Evolutionary conservation across 2,329 filamentous ascomycete species (phyloP).

Genomic region (Trichoderma oligosporum): DNA sequence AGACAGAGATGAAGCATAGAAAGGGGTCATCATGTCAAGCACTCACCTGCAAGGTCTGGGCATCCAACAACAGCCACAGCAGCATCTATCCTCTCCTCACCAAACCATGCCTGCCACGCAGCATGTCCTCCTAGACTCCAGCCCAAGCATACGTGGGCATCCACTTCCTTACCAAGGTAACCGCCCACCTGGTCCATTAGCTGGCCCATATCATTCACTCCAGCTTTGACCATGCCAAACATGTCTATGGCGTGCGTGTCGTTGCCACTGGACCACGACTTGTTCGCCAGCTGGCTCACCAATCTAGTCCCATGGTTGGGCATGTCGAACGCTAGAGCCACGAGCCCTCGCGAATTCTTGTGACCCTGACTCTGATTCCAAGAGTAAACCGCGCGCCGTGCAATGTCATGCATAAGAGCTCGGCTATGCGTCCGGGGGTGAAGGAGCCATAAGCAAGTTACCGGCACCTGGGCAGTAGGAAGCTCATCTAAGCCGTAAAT

Average conservation of each 20-base stretch:
- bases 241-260: slow-evolving; percentile 83
- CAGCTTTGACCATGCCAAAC: slow-evolving; percentile 72
- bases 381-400: slow-evolving; percentile 61
- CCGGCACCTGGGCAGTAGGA: slow-evolving; percentile 43
- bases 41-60: slow-evolving; percentile 72
- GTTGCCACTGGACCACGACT: slow-evolving; percentile 77
- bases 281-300: slow-evolving; percentile 65
- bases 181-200: slow-evolving; percentile 75
- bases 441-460: slow-evolving; percentile 87
- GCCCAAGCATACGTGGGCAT: slow-evolving; percentile 72
- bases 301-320: slow-evolving; percentile 81
- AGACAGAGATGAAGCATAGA: neutral
- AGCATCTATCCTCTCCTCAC: slow-evolving; percentile 73
- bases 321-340: slow-evolving; percentile 86
- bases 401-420: slow-evolving; percentile 71
- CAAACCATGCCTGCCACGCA: slow-evolving; percentile 77
- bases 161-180: slow-evolving; percentile 55
- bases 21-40: neutral
- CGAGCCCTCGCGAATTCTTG: slow-evolving; percentile 52
- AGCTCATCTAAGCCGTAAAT: slow-evolving; percentile 80
- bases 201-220: slow-evolving; percentile 68
- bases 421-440: slow-evolving; percentile 72
- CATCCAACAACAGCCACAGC: slow-evolving; percentile 82
- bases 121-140: slow-evolving; percentile 85
- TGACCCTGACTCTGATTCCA: slow-evolving; percentile 52